These are phyloP conservation scores for Gardenia jasminoides DNA, from an alignment of 257 asterid species.

Conservation along the genomic window DNA sequence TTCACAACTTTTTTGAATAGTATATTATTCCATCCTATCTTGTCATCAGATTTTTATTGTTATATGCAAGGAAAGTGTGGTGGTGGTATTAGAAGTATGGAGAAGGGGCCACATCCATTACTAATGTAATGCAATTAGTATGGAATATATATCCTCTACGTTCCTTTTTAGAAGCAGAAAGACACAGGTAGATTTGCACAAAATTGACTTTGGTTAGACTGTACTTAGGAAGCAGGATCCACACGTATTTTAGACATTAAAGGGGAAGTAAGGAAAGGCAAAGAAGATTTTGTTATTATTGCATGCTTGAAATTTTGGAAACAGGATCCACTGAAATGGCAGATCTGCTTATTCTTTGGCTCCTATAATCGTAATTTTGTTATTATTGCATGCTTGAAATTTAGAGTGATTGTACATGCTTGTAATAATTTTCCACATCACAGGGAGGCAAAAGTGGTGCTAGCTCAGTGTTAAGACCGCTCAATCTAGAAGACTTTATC, in stretches of 20 bases:
- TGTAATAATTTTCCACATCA: constrained; percentile 11
- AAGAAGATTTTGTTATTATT: background rate
- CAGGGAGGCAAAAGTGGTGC: constrained; percentile 51
- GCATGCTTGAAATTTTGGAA: too few species aligned
- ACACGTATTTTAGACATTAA: too few species aligned
- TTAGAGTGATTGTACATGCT: background rate
- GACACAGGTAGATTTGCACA: background rate
- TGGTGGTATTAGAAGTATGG: background rate
- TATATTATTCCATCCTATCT: background rate
- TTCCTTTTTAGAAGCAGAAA: background rate
- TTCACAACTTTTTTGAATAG: background rate
- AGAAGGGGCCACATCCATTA: background rate
- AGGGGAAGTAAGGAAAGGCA: background rate
- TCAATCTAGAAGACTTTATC: constrained; percentile 70
- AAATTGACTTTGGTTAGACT: background rate
- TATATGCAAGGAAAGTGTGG: background rate
- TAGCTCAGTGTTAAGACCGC: constrained; percentile 52
- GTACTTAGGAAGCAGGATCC: background rate
- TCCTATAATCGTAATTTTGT: background rate
- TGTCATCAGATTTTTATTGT: background rate
- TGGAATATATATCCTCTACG: background rate
- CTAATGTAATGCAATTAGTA: background rate
- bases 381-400: background rate
- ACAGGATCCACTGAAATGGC: background rate
- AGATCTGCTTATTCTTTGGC: background rate